Conservation (phyloP, 176 grass and related monocot genomes). For the Panicum miliaceum region DNA sequence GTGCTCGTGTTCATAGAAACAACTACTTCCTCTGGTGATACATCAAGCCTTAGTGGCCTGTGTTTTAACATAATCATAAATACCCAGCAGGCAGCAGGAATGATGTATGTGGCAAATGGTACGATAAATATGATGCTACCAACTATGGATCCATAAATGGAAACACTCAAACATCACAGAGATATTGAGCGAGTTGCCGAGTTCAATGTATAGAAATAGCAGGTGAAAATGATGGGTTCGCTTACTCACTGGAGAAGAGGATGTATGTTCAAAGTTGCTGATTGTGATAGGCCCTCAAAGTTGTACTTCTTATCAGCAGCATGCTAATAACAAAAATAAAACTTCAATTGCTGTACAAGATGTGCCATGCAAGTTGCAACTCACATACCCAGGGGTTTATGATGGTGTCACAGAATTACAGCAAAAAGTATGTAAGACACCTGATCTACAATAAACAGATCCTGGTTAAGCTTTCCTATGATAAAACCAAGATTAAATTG, state of each 20-base stretch:
- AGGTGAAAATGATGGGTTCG: constrained; percentile 39
- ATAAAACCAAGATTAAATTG: constrained; percentile 99
- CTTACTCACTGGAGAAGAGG: constrained; percentile 90
- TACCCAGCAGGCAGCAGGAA: constrained; percentile 17
- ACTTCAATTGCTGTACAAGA: constrained; percentile 3
- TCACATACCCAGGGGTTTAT: constrained; percentile 27
- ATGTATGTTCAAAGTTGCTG: constrained; percentile 87
- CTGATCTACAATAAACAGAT: constrained; percentile 98
- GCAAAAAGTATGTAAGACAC: constrained; percentile 50
- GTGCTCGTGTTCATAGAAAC: constrained; percentile 88
- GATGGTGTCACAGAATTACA: neutral
- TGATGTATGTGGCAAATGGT: constrained; percentile 16
- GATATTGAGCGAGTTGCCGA: constrained; percentile 11
- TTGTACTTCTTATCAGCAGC: constrained; percentile 98
- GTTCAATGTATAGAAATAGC: constrained; percentile 35
- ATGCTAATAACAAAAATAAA: constrained; percentile 70
- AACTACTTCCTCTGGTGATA: constrained; percentile 91
- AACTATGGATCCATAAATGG: constrained; percentile 5
- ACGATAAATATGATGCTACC: constrained; percentile 15
- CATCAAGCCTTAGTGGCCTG: constrained; percentile 87
- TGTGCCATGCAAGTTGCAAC: constrained; percentile 41
- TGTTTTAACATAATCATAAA: constrained; percentile 45
- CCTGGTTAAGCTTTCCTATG: constrained; percentile 82
- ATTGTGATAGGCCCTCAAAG: constrained; percentile 85
- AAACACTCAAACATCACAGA: constrained; percentile 22